phyloP scores from a whole-genome alignment of 1,284 basidiomycete species.

The Pterulicium gracile region DNA sequence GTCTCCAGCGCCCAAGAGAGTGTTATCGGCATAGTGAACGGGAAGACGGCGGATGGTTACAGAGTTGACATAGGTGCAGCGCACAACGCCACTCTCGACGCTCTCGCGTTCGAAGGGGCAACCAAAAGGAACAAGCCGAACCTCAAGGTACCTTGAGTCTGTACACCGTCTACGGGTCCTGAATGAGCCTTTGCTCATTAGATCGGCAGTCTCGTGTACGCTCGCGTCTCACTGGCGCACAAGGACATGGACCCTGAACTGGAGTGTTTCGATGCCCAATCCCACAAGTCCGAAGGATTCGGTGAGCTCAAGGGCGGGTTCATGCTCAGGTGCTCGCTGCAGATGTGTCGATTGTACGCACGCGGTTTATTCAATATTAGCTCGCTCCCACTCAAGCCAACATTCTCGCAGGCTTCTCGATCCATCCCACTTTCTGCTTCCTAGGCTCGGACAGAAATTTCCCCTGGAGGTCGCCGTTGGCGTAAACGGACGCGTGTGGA shows the following conservation, averaged over 20 bases:
- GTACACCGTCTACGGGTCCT: not conserved
- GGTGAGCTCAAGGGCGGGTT: slow-evolving; percentile 79
- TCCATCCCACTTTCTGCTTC: slow-evolving; percentile 63
- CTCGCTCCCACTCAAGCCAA: slow-evolving; percentile 3
- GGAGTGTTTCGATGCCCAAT: slow-evolving; percentile 81
- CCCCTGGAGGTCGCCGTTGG: slow-evolving; percentile 73
- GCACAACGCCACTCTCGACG: slow-evolving; percentile 67
- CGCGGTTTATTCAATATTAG: slow-evolving; percentile 13
- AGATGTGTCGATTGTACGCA: slow-evolving; percentile 66
- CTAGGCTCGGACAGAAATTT: slow-evolving; percentile 60
- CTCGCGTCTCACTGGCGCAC: slow-evolving; percentile 75
- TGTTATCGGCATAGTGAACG: slow-evolving; percentile 64
- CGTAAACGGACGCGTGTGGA: slow-evolving; percentile 76
- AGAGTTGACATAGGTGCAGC: slow-evolving; percentile 78
- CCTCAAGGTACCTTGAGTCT: slow-evolving; percentile 51
- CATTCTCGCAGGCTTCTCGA: slow-evolving; percentile 48
- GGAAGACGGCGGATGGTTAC: slow-evolving; percentile 68
- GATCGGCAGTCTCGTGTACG: slow-evolving; percentile 77
- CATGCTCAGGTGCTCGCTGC: slow-evolving; percentile 61
- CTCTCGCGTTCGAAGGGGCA: slow-evolving; percentile 78
- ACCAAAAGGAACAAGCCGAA: slow-evolving; percentile 79
- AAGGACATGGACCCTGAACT: slow-evolving; percentile 87
- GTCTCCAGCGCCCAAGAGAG: slow-evolving; percentile 75
- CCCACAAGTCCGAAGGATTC: slow-evolving; percentile 73
- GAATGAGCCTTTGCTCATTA: slow-evolving; percentile 18